Base-by-base conservation (phyloP, 177 flowering plant genomes). In the Vitis hybrid region DNA sequence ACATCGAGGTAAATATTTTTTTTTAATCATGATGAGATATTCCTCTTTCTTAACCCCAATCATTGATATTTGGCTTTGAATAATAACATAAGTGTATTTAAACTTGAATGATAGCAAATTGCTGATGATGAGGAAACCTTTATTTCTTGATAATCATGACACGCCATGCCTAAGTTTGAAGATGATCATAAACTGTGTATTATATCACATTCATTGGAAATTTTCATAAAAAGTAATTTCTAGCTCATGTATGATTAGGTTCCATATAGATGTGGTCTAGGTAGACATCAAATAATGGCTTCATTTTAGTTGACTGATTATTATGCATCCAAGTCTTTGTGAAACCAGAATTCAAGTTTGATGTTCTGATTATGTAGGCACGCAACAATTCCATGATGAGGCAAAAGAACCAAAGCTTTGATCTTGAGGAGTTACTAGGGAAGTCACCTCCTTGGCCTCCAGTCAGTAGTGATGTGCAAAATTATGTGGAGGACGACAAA, bases 391-490 rank as follows among this genome's bases (percentile, higher is more conserved):
- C 86, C 51, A 56, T 73, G 3, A n/a, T 71, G 30, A 84, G 85
- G 80, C 89, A 80, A 77, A 93, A 82, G 80, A 82, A 56, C 63
- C 84, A 74, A 72, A 83, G 87, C 74, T 80, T 87, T 72, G 99
- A 91, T 73, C 85, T 83, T 17, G 93, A 89, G 58, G 98, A 89
- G 62, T 71, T 90, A 59, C 70, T 83, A 15, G 85, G 77, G 34
- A 89, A 78, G 72, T 87, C 93, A 45, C 90, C 93, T 69, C 85
- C 87, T 10, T 90, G 96, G 98, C 94, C 98, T 23, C 89, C 85
- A 3, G 85, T 83, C 49, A 79, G 62, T 57, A 81, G 78, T 71
- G 85, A 83, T 5, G 68, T 71, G 57, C 78, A 79, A 63, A 80
- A 71, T 59, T 80, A 70, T 17, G 78, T 78, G 64, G 91, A 85